These are phyloP conservation scores for Pisolithus tinctorius DNA, from an alignment of 768 basidiomycete species.

Conservation along the genomic window DNA sequence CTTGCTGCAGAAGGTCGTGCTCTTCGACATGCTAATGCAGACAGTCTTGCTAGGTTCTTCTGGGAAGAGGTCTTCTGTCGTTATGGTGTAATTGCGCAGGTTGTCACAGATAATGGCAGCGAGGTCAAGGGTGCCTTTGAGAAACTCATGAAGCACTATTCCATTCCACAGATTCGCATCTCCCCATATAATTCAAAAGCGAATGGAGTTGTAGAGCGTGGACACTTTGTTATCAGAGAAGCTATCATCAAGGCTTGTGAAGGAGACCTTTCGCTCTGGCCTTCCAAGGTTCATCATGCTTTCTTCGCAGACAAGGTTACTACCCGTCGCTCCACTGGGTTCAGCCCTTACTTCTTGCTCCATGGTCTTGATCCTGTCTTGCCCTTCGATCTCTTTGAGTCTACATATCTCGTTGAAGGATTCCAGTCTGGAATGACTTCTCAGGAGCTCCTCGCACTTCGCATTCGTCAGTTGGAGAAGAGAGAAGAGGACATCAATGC, in stretches of 20 bases:
- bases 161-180: constrained; percentile 4
- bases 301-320: no score
- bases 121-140: neutral
- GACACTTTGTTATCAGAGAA: constrained; percentile 27
- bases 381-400: no score
- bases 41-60: constrained; percentile 8
- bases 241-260: constrained; percentile 23
- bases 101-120: neutral
- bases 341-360: no score
- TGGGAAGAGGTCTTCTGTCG: constrained; percentile 17
- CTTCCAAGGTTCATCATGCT: constrained; percentile 12
- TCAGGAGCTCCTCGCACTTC: no score
- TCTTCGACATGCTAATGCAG: constrained; percentile 8
- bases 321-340: no score
- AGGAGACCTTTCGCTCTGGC: constrained; percentile 16
- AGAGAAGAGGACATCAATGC: no score
- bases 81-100: neutral
- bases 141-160: neutral
- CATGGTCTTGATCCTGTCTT: no score
- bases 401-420: no score
- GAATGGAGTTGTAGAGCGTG: constrained; percentile 32
- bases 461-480: no score
- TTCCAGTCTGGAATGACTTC: no score
- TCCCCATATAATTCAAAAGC: constrained; percentile 30
- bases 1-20: constrained; percentile 20